Conservation (phyloP, 306 rosid genomes). For the Quercus aquifolioides region DNA sequence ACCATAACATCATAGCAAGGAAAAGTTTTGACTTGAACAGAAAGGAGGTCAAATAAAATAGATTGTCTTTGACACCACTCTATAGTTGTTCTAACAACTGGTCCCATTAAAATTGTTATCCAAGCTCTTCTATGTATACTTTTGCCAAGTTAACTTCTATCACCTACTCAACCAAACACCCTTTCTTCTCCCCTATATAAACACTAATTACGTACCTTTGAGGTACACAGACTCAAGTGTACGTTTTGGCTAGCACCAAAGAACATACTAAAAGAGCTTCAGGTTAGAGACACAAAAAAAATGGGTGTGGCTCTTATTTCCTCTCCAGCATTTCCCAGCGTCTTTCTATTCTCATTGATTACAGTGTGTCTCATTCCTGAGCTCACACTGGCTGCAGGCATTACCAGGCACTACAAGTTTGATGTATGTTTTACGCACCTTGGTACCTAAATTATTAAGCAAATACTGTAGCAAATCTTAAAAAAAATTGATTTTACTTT, state of each 20-base stretch:
- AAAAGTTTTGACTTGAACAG: slow-evolving; percentile 41
- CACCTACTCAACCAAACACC: slow-evolving; percentile 29
- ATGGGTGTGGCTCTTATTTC: slow-evolving; percentile 31
- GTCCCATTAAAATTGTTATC: neutral
- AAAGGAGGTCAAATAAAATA: slow-evolving; percentile 44
- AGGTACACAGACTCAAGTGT: slow-evolving; percentile 5
- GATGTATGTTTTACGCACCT: slow-evolving; percentile 30
- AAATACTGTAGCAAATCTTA: neutral
- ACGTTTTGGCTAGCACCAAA: neutral
- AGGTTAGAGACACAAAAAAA: slow-evolving; percentile 4
- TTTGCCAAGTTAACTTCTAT: slow-evolving; percentile 9
- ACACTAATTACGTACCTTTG: neutral
- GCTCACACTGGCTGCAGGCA: slow-evolving; percentile 36
- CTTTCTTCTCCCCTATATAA: slow-evolving; percentile 23
- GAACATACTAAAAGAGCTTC: neutral
- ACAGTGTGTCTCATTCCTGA: slow-evolving; percentile 23
- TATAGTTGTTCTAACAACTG: slow-evolving; percentile 57
- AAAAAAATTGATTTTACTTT: neutral
- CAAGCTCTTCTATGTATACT: slow-evolving; percentile 15
- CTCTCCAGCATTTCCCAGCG: slow-evolving; percentile 10
- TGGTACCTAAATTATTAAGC: neutral
- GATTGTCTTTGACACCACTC: slow-evolving; percentile 70
- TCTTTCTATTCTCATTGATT: slow-evolving; percentile 25
- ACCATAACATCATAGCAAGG: neutral
- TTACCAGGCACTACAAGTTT: slow-evolving; percentile 59